Conservation (phyloP, 2,329 filamentous ascomycete genomes). For the Hymenoscyphus linearis region DNA sequence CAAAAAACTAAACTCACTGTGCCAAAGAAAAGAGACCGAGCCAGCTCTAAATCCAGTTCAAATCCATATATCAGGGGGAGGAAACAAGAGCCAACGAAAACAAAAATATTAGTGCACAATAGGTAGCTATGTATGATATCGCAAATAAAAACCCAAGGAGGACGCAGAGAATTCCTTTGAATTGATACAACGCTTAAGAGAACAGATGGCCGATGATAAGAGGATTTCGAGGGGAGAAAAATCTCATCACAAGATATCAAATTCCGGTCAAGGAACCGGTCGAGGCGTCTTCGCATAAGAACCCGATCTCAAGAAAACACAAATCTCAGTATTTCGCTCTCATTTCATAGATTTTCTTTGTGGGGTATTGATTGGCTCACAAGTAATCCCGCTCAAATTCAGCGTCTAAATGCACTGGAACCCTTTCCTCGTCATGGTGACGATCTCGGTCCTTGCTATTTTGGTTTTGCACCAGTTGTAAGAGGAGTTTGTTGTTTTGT, state of each 20-base stretch:
- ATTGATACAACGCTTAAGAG: not conserved
- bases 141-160: not conserved
- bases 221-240: not conserved
- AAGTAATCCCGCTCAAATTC: slow-evolving; percentile 33
- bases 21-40: not conserved
- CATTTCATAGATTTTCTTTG: slow-evolving; percentile 3
- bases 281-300: slow-evolving; percentile 29
- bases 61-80: no score
- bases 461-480: slow-evolving; percentile 28
- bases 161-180: not conserved
- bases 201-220: not conserved
- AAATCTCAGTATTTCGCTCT: slow-evolving; percentile 21
- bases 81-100: not conserved
- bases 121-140: not conserved
- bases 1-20: not conserved
- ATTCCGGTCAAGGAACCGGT: slow-evolving; percentile 22
- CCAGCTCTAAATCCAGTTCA: not conserved
- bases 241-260: no score
- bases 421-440: slow-evolving; percentile 27
- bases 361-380: slow-evolving; percentile 25
- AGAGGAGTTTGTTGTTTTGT: slow-evolving; percentile 31
- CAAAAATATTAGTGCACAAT: not conserved
- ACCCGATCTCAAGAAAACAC: slow-evolving; percentile 23
- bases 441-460: slow-evolving; percentile 19
- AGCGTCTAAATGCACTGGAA: slow-evolving; percentile 32